phyloP scores from a whole-genome alignment of 306 rosid species.

The Purshia tridentata region DNA sequence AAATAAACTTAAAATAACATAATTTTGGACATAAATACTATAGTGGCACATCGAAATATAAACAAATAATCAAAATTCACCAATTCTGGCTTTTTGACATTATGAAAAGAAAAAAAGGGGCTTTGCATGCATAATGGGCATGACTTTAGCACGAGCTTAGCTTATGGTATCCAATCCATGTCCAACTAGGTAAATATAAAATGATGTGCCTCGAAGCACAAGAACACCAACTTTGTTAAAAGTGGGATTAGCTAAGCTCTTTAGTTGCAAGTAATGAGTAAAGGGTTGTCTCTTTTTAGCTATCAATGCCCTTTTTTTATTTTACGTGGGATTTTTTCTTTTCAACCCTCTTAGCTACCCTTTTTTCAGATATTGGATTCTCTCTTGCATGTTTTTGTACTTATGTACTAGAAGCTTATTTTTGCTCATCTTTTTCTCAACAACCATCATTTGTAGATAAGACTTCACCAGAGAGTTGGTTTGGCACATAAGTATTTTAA shows the following conservation, averaged over 20 bases:
- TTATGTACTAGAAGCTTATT: background rate
- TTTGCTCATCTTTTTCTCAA: background rate
- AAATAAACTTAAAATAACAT: no score
- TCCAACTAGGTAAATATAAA: conserved; percentile 24
- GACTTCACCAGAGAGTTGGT: background rate
- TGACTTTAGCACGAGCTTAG: background rate
- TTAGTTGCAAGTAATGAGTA: conserved; percentile 27
- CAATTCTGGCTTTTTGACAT: no score
- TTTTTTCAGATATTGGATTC: conserved; percentile 19
- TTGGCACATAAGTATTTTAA: background rate
- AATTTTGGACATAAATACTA: no score
- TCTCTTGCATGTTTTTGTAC: conserved; percentile 9
- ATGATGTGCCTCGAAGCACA: conserved; percentile 48
- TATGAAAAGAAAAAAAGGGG: conserved; percentile 8
- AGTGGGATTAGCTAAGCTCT: conserved; percentile 16
- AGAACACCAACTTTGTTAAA: conserved; percentile 33
- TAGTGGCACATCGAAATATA: no score
- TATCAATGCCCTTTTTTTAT: background rate
- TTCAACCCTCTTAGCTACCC: background rate
- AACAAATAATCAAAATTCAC: no score
- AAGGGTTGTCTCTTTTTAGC: conserved; percentile 16
- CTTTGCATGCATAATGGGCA: conserved; percentile 2
- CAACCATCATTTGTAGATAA: background rate
- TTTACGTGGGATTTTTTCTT: background rate
- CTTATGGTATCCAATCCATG: conserved; percentile 38